These are phyloP conservation scores for Artemisia tridentata DNA, from an alignment of 129 eudicot genomes.

Conservation along the genomic window DNA sequence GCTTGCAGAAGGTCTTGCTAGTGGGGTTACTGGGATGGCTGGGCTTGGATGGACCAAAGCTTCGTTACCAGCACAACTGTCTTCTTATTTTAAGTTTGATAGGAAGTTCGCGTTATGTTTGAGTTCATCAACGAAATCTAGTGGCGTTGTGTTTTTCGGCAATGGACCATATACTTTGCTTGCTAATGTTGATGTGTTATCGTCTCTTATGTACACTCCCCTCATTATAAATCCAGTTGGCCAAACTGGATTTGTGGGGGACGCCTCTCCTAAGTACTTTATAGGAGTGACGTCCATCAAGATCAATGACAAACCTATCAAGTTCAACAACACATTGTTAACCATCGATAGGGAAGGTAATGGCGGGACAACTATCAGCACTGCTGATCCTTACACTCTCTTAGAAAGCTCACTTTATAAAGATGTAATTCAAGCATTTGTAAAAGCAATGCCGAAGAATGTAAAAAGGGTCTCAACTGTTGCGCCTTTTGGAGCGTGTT, in stretches of 20 bases:
- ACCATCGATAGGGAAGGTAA: not conserved
- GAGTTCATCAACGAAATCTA: not conserved
- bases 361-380: slow-evolving; percentile 26
- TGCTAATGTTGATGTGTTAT: slow-evolving; percentile 1
- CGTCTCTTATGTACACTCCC: slow-evolving; percentile 4
- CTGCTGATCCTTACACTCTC: slow-evolving; percentile 41
- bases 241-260: not conserved
- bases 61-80: not conserved
- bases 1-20: not conserved
- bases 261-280: slow-evolving; percentile 8
- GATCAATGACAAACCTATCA: not conserved
- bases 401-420: not conserved
- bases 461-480: slow-evolving; percentile 10
- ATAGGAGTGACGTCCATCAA: slow-evolving; percentile 4
- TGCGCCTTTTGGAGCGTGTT: slow-evolving; percentile 34
- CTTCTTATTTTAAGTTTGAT: not conserved
- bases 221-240: not conserved
- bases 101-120: not conserved
- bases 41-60: slow-evolving; percentile 2
- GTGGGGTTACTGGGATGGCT: slow-evolving; percentile 1
- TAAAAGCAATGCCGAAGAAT: slow-evolving; percentile 19
- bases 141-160: not conserved
- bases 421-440: slow-evolving; percentile 1
- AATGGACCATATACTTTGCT: not conserved
- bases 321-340: not conserved